phyloP scores from a whole-genome alignment of 148 eudicot genomes.

The Simmondsia chinensis region DNA sequence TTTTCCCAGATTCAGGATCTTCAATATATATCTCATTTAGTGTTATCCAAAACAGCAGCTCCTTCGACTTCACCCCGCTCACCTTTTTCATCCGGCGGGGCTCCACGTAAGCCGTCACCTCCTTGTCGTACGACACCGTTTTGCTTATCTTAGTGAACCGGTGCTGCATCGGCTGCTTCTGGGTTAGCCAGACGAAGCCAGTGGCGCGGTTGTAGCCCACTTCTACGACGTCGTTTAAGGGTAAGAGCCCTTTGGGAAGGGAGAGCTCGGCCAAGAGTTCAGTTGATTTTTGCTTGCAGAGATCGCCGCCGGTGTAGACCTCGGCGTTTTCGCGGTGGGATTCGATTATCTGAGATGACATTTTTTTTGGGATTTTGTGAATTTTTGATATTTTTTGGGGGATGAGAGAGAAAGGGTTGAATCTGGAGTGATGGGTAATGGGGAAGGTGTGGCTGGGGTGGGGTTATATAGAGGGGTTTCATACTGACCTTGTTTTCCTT shows the following conservation, averaged over 20 bases:
- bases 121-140: constrained; percentile 30
- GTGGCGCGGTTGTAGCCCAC: constrained; percentile 39
- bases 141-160: constrained; percentile 25
- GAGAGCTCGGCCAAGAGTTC: constrained; percentile 31
- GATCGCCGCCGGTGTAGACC: constrained; percentile 25
- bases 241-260: constrained; percentile 56
- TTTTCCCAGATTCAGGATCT: constrained; percentile 31
- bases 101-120: constrained; percentile 62
- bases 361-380: constrained; percentile 7
- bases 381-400: too few species aligned
- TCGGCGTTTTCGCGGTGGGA: constrained; percentile 46
- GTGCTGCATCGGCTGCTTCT: constrained; percentile 37
- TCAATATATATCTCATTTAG: constrained; percentile 43
- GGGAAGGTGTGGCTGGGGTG: too few species aligned
- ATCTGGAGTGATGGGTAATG: too few species aligned
- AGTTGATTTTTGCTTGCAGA: constrained; percentile 41
- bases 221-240: constrained; percentile 37
- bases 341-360: constrained; percentile 27
- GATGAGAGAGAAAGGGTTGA: too few species aligned
- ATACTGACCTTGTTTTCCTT: too few species aligned
- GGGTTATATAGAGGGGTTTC: too few species aligned
- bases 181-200: constrained; percentile 60
- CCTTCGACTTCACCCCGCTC: constrained; percentile 62
- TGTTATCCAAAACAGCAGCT: constrained; percentile 46
- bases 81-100: constrained; percentile 42